Evolutionary conservation across 441 rosid species (phyloP).

Genomic region (Gossypium davidsonii): DNA sequence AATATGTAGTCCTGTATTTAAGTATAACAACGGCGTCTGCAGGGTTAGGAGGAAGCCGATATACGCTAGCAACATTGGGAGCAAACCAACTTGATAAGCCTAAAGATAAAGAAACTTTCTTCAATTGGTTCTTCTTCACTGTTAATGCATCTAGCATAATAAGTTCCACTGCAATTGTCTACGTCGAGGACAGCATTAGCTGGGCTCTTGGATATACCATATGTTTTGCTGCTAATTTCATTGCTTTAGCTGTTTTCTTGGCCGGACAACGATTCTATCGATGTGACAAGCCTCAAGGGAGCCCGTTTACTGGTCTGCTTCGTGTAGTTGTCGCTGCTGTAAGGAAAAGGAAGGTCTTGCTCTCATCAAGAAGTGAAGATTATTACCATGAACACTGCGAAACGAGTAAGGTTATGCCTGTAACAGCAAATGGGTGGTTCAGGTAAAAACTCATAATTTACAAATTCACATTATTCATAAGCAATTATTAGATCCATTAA

Average conservation of each 20-base stretch:
- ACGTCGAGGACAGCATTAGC: slow-evolving; percentile 22
- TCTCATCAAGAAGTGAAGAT: slow-evolving; percentile 1
- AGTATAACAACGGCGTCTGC: slow-evolving; percentile 17
- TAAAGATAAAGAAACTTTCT: slow-evolving; percentile 18
- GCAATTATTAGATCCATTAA: background rate
- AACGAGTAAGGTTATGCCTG: background rate
- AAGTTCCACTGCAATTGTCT: slow-evolving; percentile 13
- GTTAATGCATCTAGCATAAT: slow-evolving; percentile 9
- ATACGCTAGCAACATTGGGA: slow-evolving; percentile 22
- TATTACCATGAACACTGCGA: slow-evolving; percentile 12
- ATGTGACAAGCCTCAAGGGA: slow-evolving; percentile 18
- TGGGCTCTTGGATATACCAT: slow-evolving; percentile 29
- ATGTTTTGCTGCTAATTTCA: slow-evolving; percentile 14
- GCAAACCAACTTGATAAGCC: slow-evolving; percentile 30
- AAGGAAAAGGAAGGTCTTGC: slow-evolving; percentile 17
- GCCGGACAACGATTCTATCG: slow-evolving; percentile 19
- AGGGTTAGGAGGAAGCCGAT: slow-evolving; percentile 19
- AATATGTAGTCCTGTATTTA: slow-evolving; percentile 16
- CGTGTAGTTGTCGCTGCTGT: slow-evolving; percentile 26
- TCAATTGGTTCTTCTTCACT: slow-evolving; percentile 30
- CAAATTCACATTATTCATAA: background rate
- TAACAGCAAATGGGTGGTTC: slow-evolving; percentile 1
- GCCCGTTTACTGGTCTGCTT: slow-evolving; percentile 23
- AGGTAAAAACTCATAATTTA: background rate
- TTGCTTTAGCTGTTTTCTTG: slow-evolving; percentile 17